phyloP scores from a whole-genome alignment of 2,329 filamentous ascomycete genomes.

The Neofusicoccum umdonicola region DNA sequence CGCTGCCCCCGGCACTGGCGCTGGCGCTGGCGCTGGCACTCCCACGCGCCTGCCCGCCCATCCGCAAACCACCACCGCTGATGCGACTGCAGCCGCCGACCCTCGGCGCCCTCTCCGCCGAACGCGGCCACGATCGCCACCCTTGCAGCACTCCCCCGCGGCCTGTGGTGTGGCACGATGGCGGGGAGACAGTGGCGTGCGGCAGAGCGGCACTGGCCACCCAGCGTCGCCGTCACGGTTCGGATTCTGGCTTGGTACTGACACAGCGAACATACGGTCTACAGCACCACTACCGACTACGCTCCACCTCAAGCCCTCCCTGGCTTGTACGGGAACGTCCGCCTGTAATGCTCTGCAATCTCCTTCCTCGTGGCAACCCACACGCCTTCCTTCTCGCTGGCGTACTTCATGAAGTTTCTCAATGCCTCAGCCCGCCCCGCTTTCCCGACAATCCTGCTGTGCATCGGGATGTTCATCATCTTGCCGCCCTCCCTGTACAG shows the following conservation, averaged over 20 bases:
- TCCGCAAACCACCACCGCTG: background rate
- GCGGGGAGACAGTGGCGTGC: background rate
- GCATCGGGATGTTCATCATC: slow-evolving; percentile 45
- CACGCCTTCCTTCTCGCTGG: slow-evolving; percentile 40
- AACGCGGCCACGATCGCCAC: background rate
- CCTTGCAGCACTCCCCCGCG: background rate
- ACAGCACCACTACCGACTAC: background rate
- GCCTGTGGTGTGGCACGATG: background rate
- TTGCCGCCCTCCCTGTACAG: slow-evolving; percentile 43
- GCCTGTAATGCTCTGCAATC: slow-evolving; percentile 43
- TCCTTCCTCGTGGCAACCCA: slow-evolving; percentile 46
- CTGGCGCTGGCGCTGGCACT: too few species aligned
- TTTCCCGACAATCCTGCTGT: slow-evolving; percentile 42
- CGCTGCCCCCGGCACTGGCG: too few species aligned
- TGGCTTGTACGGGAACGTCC: slow-evolving; percentile 39
- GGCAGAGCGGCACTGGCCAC: background rate
- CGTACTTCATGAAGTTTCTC: slow-evolving; percentile 41
- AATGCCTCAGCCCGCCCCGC: slow-evolving; percentile 40
- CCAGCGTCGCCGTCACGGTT: slow-evolving; percentile 4
- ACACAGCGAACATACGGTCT: background rate
- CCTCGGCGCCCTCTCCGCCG: background rate
- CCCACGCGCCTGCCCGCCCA: too few species aligned
- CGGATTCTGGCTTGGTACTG: background rate
- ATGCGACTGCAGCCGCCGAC: background rate
- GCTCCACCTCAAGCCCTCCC: background rate